Percentiles rank a stretch among this genome's conserved stretches.
Evolutionary conservation across 1,139 yeast genomes (phyloP).

Genomic region (Meyerozyma guilliermondii): DNA sequence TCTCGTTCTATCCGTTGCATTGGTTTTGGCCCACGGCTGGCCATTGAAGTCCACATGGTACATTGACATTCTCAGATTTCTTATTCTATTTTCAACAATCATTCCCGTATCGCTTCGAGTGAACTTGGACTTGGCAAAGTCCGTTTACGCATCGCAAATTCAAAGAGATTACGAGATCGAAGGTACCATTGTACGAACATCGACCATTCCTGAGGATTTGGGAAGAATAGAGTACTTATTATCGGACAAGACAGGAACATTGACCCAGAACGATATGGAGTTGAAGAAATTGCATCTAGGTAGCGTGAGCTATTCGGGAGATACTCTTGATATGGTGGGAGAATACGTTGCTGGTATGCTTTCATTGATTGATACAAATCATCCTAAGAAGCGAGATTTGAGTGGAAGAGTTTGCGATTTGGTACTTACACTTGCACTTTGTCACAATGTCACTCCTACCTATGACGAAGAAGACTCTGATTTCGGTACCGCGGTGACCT

Average conservation of each 20-base stretch:
- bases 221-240: constrained; percentile 92
- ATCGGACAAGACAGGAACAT: constrained; percentile 94
- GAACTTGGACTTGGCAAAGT: constrained; percentile 89
- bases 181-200: constrained; percentile 89
- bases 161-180: constrained; percentile 80
- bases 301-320: constrained; percentile 86
- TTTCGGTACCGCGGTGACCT: constrained; percentile 48
- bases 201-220: constrained; percentile 96
- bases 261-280: constrained; percentile 98
- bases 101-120: constrained; percentile 95
- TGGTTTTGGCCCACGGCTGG: constrained; percentile 80
- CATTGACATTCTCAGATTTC: constrained; percentile 80
- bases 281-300: constrained; percentile 90
- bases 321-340: constrained; percentile 83
- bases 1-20: constrained; percentile 65
- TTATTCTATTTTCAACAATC: constrained; percentile 88
- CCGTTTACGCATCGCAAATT: constrained; percentile 93
- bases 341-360: constrained; percentile 49
- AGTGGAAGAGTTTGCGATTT: constrained; percentile 74
- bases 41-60: constrained; percentile 68
- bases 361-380: constrained; percentile 16
- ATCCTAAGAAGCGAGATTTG: constrained; percentile 47
- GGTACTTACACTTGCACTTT: constrained; percentile 75
- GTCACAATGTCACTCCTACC: constrained; percentile 94
- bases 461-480: constrained; percentile 43